A percentile compares a stretch with the other conserved stretches of the same genome.
Conservation (phyloP, 192 early-diverging fungal genomes). For the Coemansia sp. region DNA sequence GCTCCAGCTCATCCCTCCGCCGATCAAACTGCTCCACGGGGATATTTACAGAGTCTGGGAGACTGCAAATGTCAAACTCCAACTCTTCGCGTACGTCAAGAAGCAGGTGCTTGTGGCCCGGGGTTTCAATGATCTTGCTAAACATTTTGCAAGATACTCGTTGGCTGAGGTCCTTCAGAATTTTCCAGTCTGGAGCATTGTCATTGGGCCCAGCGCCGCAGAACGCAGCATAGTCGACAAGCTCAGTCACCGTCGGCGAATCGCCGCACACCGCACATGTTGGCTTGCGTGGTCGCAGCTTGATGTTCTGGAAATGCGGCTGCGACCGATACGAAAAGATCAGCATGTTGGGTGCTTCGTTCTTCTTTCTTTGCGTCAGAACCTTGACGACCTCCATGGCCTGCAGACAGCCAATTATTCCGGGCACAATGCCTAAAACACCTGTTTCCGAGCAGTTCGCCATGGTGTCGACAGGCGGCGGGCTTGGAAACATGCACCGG, state of each 20-base stretch:
- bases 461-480: conserved; percentile 86
- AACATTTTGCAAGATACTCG: conserved; percentile 61
- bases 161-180: conserved; percentile 41
- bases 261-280: conserved; percentile 89
- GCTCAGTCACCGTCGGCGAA: conserved; percentile 69
- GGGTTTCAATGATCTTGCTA: conserved; percentile 24
- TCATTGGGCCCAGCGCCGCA: conserved; percentile 81
- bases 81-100: conserved; percentile 87
- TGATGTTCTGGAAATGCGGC: conserved; percentile 77
- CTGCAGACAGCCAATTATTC: conserved; percentile 88
- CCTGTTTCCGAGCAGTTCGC: conserved; percentile 90
- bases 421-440: conserved; percentile 92
- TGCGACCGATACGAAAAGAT: conserved; percentile 72
- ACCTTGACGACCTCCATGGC: conserved; percentile 93
- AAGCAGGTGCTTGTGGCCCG: conserved; percentile 59
- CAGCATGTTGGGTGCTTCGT: conserved; percentile 65
- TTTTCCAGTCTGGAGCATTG: conserved; percentile 56
- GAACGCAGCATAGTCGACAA: conserved; percentile 92
- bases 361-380: conserved; percentile 60
- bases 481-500: conserved; percentile 90
- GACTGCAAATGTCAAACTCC: conserved; percentile 79
- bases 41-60: conserved; percentile 69
- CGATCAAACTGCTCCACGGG: conserved; percentile 45
- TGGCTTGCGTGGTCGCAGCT: conserved; percentile 65
- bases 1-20: conserved; percentile 30